Base-by-base conservation (phyloP, 2,329 filamentous ascomycete species). In the Dryadomyces quercivorus region DNA sequence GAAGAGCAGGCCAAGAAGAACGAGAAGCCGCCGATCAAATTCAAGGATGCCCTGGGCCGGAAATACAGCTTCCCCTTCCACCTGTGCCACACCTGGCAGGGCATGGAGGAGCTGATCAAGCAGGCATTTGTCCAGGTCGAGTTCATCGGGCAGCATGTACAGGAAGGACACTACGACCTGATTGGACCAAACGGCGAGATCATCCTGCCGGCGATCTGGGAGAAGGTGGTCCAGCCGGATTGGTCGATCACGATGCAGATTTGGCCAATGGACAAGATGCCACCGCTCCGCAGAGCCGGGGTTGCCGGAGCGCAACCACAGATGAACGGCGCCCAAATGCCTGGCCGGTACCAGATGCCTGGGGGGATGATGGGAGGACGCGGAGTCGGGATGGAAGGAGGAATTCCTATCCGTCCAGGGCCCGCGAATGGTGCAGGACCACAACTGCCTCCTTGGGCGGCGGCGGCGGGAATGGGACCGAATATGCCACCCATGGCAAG, bases 41-140 rank as follows among this genome's bases (percentile, higher is more conserved):
- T 95, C 72, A 94, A 94, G 69, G 91, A 96, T 66, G 90, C 90
- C 1, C 82, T 96, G 16, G 88, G 88, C 36, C 80, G 91, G 60
- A 95, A 94, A 68, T 96, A 94, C 67, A 93, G 82, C 69, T 95
- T 96, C 64, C 91, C 91, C 1, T 95, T 85, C 70, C 81, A 91
- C 59, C 68, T 94, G 34, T 95, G 90, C 68, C 81, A 83, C 63
- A 93, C 84, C 2, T 94, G 89, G 89, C 73, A 76, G 36, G 86
- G 86, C 18, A 92, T 93, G 86, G 86, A 92, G 66, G 84, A 88
- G 49, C 76, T 93, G 42, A 92, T 93, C 66, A 86, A 86, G 64
- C 87, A 92, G 70, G 88, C 88, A 18, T 93, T 93, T 64, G 66
- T 85, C 20, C 85, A 91, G 61, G 84, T 93, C 51, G 86, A 90